Conservation (phyloP, 257 asterid species). For the Hygrophila difformis region DNA sequence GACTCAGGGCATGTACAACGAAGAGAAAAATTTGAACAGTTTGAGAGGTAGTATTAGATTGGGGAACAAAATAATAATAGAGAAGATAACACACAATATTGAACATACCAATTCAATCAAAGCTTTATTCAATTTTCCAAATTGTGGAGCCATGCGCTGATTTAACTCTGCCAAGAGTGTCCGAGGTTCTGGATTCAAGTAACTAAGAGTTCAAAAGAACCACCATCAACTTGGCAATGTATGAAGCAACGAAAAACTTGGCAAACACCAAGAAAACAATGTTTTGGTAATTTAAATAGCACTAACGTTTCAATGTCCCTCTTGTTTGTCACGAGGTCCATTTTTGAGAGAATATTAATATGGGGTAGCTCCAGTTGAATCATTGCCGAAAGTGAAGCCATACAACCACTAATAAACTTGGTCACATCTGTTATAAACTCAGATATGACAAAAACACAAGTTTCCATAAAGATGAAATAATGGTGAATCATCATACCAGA, state of each 20-base stretch:
- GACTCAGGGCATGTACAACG: background rate
- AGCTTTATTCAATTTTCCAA: slow-evolving; percentile 73
- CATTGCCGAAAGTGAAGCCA: too few species aligned
- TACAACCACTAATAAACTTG: too few species aligned
- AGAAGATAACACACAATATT: slow-evolving; percentile 1
- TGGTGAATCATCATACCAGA: too few species aligned
- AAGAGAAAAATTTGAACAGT: background rate
- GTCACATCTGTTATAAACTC: too few species aligned
- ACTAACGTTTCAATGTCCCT: slow-evolving; percentile 81
- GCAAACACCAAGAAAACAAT: background rate
- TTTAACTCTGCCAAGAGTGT: slow-evolving; percentile 76
- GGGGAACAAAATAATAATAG: background rate
- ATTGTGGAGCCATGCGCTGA: slow-evolving; percentile 83
- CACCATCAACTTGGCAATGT: slow-evolving; percentile 10
- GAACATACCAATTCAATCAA: slow-evolving; percentile 77
- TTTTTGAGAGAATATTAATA: slow-evolving; percentile 91
- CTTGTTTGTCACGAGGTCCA: slow-evolving; percentile 96
- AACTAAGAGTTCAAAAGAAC: slow-evolving; percentile 33
- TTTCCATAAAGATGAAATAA: too few species aligned
- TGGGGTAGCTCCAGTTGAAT: slow-evolving; percentile 98
- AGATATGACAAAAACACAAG: too few species aligned
- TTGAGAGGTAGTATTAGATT: slow-evolving; percentile 58
- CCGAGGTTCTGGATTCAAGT: slow-evolving; percentile 78
- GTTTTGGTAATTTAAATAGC: slow-evolving; percentile 27
- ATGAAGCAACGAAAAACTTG: slow-evolving; percentile 16